Base-by-base conservation (phyloP, 2,329 filamentous ascomycete species). In the Didymella pinodella region DNA sequence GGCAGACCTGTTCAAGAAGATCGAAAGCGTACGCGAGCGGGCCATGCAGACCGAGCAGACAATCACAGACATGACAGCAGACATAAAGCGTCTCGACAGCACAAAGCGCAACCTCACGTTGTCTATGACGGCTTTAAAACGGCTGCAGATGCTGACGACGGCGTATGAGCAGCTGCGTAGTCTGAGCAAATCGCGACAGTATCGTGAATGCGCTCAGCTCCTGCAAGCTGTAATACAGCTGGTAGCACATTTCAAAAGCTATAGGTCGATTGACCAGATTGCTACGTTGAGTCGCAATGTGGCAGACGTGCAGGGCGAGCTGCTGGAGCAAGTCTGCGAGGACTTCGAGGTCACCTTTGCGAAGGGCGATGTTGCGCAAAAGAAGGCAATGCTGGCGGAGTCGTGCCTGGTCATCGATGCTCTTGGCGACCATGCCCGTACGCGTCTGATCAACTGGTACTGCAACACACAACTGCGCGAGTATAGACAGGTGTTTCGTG, bases 171-270 rank as follows among this genome's bases (percentile, higher is more conserved):
- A 99, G 80, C 84, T 99, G 57, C 86, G 91, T 58, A 91, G 88
- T 2, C 82, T 97, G 66, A 90, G 91, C 65, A 91, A 91, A 78
- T 90, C 90, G 34, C 85, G 94, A 56, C 95, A 99, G 77, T 99
- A 99, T 77, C 85, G 92, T 64, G 95, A 99, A 76, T 98, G 95
- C 74, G 93, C 94, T 16, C 93, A 96, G 70, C 83, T 99, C 59
- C 83, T 99, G 57, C 92, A 97, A 80, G 95, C 95, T 10, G 95
- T 99, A 31, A 86, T 99, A 58, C 95, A 99, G 84, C 88, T 99
- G 45, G 97, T 98, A 91, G 91, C 91, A 66, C 93, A 99, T 79
- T 99, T 99, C 85, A 96, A 97, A 80, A 96, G 92, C 78, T 99
- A 98, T 77, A 85, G 95, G 59, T 97, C 93, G 69, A 98, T 99